Percentiles rank a stretch among this genome's conserved stretches.
These are phyloP conservation scores for Penicillium manginii DNA, from an alignment of 495 filamentous ascomycete species.

Conservation along the genomic window DNA sequence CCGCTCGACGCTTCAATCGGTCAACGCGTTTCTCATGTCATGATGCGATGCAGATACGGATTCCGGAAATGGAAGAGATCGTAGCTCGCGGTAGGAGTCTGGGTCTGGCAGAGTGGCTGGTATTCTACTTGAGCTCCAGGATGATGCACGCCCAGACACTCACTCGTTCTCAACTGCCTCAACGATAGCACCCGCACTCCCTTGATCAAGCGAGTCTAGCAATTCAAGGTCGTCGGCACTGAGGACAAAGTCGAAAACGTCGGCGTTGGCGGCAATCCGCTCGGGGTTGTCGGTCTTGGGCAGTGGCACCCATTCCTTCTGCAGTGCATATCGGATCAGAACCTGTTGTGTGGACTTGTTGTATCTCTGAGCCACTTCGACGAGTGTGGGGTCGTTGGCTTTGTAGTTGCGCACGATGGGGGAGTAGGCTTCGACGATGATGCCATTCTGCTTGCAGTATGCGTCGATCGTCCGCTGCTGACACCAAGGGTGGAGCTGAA, in stretches of 20 bases:
- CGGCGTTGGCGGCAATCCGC: constrained; percentile 65
- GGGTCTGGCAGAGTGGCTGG: background rate
- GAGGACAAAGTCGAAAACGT: constrained; percentile 69
- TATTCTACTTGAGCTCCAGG: background rate
- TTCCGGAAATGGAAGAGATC: constrained; percentile 39
- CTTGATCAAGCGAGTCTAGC: constrained; percentile 71
- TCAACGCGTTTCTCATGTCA: constrained; percentile 85
- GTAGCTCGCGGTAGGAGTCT: background rate
- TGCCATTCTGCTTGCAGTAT: constrained; percentile 65
- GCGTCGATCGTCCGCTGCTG: constrained; percentile 63
- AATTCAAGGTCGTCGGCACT: constrained; percentile 62
- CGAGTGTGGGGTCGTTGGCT: constrained; percentile 57
- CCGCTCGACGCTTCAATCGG: constrained; percentile 77
- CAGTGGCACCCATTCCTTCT: constrained; percentile 73
- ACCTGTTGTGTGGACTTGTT: constrained; percentile 55
- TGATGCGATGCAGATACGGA: constrained; percentile 58
- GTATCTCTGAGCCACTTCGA: constrained; percentile 56
- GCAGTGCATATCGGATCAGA: constrained; percentile 59
- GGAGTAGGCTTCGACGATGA: constrained; percentile 68
- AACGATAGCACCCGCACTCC: constrained; percentile 53
- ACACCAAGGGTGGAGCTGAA: constrained; percentile 67
- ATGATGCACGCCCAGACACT: constrained; percentile 2
- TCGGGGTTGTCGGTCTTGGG: constrained; percentile 71
- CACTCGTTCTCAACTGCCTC: constrained; percentile 55
- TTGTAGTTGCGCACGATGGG: constrained; percentile 67